Percentiles rank a stretch among this genome's conserved stretches.
Conservation (phyloP, 1,284 basidiomycete species). For the Puccinia horiana region DNA sequence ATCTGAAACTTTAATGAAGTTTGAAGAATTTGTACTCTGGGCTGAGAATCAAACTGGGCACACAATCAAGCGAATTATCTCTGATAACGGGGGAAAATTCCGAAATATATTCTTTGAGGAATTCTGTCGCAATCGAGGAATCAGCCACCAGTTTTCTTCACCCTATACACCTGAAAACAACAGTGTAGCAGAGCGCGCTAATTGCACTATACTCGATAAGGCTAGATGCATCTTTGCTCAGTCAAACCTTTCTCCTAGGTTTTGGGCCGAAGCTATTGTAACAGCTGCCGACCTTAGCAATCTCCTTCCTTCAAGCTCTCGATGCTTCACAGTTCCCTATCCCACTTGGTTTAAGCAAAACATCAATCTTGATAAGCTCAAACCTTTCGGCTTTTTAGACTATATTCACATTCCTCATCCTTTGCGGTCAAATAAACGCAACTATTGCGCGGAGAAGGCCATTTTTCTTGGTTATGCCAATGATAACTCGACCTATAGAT, state of each 20-base stretch:
- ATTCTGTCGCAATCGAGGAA: not conserved
- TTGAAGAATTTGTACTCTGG: constrained; percentile 3
- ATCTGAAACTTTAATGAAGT: not conserved
- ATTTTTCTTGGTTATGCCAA: constrained; percentile 7
- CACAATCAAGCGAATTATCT: constrained; percentile 12
- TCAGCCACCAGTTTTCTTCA: constrained; percentile 51
- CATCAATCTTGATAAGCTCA: constrained; percentile 7
- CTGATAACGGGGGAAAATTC: too few relatives aligned
- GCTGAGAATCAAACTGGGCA: not conserved
- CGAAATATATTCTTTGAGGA: constrained; percentile 4
- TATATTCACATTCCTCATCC: not conserved
- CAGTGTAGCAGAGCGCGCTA: constrained; percentile 56
- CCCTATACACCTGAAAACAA: constrained; percentile 60
- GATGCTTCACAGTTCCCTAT: not conserved
- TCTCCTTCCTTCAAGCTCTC: constrained; percentile 8
- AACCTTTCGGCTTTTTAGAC: not conserved
- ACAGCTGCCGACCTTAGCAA: not conserved
- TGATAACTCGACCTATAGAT: not conserved
- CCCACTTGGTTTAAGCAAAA: not conserved
- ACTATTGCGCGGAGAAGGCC: not conserved
- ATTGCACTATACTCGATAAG: constrained; percentile 56
- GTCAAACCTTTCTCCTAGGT: not conserved
- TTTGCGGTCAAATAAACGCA: not conserved
- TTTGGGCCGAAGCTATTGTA: constrained; percentile 16
- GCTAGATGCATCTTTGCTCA: too few relatives aligned